These are phyloP conservation scores for Medicago lupulina DNA, from an alignment of 306 rosid species.

Conservation along the genomic window DNA sequence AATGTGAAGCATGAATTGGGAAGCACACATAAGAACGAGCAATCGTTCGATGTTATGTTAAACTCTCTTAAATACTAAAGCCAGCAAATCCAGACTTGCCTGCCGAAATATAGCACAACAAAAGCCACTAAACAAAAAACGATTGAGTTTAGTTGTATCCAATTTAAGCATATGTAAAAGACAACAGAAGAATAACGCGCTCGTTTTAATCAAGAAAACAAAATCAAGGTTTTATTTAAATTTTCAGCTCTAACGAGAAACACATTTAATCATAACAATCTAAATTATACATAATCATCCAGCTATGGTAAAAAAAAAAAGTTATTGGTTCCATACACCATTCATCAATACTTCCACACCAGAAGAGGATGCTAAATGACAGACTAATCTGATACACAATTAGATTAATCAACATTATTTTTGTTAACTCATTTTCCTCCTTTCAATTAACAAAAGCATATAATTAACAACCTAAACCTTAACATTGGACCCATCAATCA, in stretches of 20 bases:
- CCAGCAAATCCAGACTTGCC: constrained; percentile 29
- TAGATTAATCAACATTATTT: no score
- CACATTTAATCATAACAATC: constrained; percentile 14
- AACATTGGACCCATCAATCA: no score
- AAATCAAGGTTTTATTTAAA: constrained; percentile 16
- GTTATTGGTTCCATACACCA: no score
- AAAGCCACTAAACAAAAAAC: constrained; percentile 1
- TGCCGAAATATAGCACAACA: constrained; percentile 1
- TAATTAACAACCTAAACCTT: no score
- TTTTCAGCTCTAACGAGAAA: constrained; percentile 14
- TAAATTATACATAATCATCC: background rate
- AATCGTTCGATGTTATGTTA: no score
- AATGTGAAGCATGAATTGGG: background rate
- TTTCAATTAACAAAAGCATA: no score
- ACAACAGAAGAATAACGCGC: constrained; percentile 19
- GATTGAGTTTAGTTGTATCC: background rate
- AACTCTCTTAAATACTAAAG: constrained; percentile 15
- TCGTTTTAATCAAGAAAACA: constrained; percentile 13
- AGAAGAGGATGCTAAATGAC: no score
- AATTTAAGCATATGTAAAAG: constrained; percentile 26
- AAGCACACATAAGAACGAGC: background rate
- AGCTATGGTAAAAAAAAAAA: no score
- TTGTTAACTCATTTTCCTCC: no score
- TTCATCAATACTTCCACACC: no score
- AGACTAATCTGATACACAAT: no score